Base-by-base conservation (phyloP, 2,329 filamentous ascomycete species). In the Tolypocladium inflatum region DNA sequence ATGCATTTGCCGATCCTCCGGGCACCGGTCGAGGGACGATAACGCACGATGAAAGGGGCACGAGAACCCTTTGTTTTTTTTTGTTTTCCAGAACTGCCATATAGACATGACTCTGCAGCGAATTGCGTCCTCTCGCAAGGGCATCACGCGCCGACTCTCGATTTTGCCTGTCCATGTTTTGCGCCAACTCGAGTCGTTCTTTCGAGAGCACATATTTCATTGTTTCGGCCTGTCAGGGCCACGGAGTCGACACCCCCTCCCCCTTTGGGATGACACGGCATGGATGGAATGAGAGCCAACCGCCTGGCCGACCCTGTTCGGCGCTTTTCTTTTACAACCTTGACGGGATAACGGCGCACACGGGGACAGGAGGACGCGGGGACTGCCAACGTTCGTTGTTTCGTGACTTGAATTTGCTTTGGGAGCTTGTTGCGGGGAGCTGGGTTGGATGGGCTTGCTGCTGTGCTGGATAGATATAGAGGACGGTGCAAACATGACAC, bases 71-170 rank as follows among this genome's bases (percentile, higher is more conserved):
- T 50, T 19, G 5, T 50, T 50, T 10, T 23, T 19, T 56, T 48
- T 5, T 9, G 52, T 58, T 55, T 55, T 3, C 54, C 54, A 56
- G 21, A 43, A 50, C 19, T 26, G 42, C 54, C 62, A 69, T 67
- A 71, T 71, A 70, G 68, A 71, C 62, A 64, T 68, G 65, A 66
- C 62, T 64, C 64, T 61, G 59, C 63, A 64, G 63, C 68, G 64
- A 65, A 62, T 65, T 63, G 62, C 62, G 64, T 59, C 50, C 56
- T 51, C 41, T 37, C 30, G 48, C 56, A 55, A 38, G 43, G 30
- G 39, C 39, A 39, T 37, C 37, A 57, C 42, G 38, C 42, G 50
- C 53, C 56, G 54, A 57, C 41, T 41, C 35, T 59, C 42, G n/a
- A 41, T 41, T 60, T 54, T 58, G 56, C 21, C 56, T 56, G 55